Conservation (phyloP, 2,329 filamentous ascomycete species). For the Epichloe elymi region DNA sequence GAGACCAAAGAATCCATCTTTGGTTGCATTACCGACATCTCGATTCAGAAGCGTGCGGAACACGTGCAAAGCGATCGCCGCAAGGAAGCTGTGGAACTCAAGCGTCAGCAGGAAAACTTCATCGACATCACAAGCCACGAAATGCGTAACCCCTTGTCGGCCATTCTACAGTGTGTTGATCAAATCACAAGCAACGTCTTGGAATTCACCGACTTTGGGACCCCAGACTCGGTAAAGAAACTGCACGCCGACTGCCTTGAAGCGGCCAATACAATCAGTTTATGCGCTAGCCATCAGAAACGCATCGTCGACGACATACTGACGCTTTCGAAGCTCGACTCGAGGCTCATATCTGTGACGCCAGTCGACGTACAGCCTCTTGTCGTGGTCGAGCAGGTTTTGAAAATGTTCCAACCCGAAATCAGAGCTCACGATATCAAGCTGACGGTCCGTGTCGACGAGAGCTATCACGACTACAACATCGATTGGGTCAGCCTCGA, state of each 20-base stretch:
- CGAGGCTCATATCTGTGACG: slow-evolving; percentile 54
- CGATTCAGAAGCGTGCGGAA: slow-evolving; percentile 74
- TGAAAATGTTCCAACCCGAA: slow-evolving; percentile 71
- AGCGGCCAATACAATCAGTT: slow-evolving; percentile 62
- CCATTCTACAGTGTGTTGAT: slow-evolving; percentile 63
- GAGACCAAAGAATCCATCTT: slow-evolving; percentile 61
- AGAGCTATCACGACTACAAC: slow-evolving; percentile 48
- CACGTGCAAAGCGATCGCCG: slow-evolving; percentile 38
- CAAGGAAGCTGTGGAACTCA: slow-evolving; percentile 68
- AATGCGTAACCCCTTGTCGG: slow-evolving; percentile 63
- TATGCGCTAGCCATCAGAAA: slow-evolving; percentile 69
- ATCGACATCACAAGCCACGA: slow-evolving; percentile 63
- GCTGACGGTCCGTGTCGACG: slow-evolving; percentile 54
- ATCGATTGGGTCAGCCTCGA: slow-evolving; percentile 65
- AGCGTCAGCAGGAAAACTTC: slow-evolving; percentile 57
- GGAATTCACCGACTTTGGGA: slow-evolving; percentile 18
- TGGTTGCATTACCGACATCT: slow-evolving; percentile 73
- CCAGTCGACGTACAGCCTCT: slow-evolving; percentile 53
- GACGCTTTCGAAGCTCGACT: slow-evolving; percentile 58
- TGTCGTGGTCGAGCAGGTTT: slow-evolving; percentile 50
- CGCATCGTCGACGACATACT: slow-evolving; percentile 57
- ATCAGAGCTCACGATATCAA: slow-evolving; percentile 57
- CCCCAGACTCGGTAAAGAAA: slow-evolving; percentile 29
- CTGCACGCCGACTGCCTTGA: slow-evolving; percentile 47
- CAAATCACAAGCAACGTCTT: slow-evolving; percentile 46